A percentile compares a stretch with the other conserved stretches of the same genome.
phyloP scores from a whole-genome alignment of 345 rosid genomes.

The Crucihimalaya himalaica region DNA sequence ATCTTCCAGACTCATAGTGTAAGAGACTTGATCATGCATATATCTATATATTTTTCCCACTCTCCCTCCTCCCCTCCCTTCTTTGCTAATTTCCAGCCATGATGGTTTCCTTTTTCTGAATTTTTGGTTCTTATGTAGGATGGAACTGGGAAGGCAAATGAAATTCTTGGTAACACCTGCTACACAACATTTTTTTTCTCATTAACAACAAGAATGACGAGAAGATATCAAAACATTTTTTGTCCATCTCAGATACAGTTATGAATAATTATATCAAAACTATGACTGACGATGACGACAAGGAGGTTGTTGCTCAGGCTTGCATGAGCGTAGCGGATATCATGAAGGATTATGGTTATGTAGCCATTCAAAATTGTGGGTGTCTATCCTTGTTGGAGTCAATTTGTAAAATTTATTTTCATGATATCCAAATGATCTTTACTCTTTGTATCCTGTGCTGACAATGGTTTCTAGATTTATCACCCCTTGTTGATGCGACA shows the following conservation, averaged over 20 bases:
- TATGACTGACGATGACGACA: slow-evolving; percentile 94
- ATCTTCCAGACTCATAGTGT: slow-evolving; percentile 77
- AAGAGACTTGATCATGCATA: slow-evolving; percentile 44
- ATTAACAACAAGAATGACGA: slow-evolving; percentile 7
- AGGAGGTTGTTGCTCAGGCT: slow-evolving; percentile 96
- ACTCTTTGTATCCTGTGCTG: slow-evolving; percentile 26
- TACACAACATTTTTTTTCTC: not conserved
- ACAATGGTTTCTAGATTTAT: slow-evolving; percentile 60
- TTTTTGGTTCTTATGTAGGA: slow-evolving; percentile 58
- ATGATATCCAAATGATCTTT: not conserved
- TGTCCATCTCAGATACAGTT: slow-evolving; percentile 58
- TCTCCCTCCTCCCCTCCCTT: not conserved
- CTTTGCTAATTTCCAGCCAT: not conserved
- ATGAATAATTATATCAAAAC: slow-evolving; percentile 77
- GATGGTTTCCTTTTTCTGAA: slow-evolving; percentile 9
- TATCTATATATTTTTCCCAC: slow-evolving; percentile 4
- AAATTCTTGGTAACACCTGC: slow-evolving; percentile 67
- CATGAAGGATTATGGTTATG: slow-evolving; percentile 77
- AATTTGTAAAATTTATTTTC: not conserved
- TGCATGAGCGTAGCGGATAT: slow-evolving; percentile 87
- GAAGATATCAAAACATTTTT: slow-evolving; percentile 30
- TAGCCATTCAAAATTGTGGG: slow-evolving; percentile 87
- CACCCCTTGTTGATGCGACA: slow-evolving; percentile 78
- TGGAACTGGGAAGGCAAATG: slow-evolving; percentile 66
- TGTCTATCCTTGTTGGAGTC: slow-evolving; percentile 30